These are phyloP conservation scores for Magnaporthiopsis poae DNA, from an alignment of 2,329 filamentous ascomycete genomes.

Conservation along the genomic window DNA sequence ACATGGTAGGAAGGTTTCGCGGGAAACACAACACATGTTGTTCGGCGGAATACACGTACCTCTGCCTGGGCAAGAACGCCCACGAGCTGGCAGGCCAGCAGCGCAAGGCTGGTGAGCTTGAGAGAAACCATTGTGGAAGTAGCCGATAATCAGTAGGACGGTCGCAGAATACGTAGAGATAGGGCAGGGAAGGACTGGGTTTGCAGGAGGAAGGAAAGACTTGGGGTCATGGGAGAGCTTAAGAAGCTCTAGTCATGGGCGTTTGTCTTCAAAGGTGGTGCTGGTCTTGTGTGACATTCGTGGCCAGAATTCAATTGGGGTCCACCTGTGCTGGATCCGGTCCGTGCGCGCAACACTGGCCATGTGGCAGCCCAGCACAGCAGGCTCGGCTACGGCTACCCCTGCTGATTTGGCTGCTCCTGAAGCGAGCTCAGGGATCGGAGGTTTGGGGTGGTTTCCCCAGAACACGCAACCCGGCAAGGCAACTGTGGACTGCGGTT, in stretches of 20 bases:
- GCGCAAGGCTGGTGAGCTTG: conserved; percentile 60
- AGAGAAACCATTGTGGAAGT: conserved; percentile 58
- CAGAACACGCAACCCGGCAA: no score
- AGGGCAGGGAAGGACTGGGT: neutral
- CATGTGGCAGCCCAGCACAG: neutral
- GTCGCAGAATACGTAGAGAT: neutral
- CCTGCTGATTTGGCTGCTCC: neutral
- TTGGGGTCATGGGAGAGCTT: neutral
- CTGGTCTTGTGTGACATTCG: conserved; percentile 10
- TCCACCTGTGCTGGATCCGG: conserved; percentile 20
- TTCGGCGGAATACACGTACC: conserved; percentile 34
- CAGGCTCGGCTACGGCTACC: neutral
- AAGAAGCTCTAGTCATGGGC: neutral
- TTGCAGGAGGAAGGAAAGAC: neutral
- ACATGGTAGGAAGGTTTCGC: neutral
- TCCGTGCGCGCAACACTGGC: neutral
- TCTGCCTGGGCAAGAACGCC: conserved; percentile 52
- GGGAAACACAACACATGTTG: neutral
- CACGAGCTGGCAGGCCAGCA: conserved; percentile 60
- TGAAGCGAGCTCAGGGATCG: neutral
- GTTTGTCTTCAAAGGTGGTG: neutral
- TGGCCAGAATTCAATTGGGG: conserved; percentile 11
- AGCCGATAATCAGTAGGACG: neutral
- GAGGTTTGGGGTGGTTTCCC: neutral
- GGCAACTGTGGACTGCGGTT: no score